phyloP scores from a whole-genome alignment of 2,329 filamentous ascomycete species.

The Hymenoscyphus scutula region DNA sequence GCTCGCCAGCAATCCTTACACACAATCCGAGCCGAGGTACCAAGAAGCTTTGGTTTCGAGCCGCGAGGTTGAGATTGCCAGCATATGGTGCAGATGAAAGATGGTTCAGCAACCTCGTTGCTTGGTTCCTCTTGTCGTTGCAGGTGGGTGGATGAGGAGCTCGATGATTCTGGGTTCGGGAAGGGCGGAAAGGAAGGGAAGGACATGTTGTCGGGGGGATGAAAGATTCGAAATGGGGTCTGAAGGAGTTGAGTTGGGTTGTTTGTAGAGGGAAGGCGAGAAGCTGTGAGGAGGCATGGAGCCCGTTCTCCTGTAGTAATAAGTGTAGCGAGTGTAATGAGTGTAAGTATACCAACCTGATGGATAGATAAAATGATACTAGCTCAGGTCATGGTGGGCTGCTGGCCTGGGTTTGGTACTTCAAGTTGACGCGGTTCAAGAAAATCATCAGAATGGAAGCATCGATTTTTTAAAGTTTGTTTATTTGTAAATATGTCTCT shows the following conservation, averaged over 20 bases:
- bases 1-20: constrained; percentile 48
- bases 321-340: too few species aligned
- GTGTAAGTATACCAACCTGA: neutral
- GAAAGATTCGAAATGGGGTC: neutral
- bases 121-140: neutral
- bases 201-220: neutral
- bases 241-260: constrained; percentile 8
- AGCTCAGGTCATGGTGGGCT: neutral
- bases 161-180: neutral
- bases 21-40: constrained; percentile 47
- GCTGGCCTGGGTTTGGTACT: neutral
- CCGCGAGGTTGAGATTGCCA: constrained; percentile 42
- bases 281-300: constrained; percentile 13
- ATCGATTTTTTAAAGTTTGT: constrained; percentile 5
- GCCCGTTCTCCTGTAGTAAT: too few species aligned
- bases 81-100: constrained; percentile 58
- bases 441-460: neutral
- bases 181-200: neutral
- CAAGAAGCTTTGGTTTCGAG: constrained; percentile 41
- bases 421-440: neutral
- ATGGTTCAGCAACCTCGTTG: constrained; percentile 2
- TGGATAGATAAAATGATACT: neutral
- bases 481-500: constrained; percentile 1
- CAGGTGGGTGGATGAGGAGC: constrained; percentile 9
- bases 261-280: constrained; percentile 9